Base-by-base conservation (phyloP, 1,284 basidiomycete species). In the Porphyrellus sp. region DNA sequence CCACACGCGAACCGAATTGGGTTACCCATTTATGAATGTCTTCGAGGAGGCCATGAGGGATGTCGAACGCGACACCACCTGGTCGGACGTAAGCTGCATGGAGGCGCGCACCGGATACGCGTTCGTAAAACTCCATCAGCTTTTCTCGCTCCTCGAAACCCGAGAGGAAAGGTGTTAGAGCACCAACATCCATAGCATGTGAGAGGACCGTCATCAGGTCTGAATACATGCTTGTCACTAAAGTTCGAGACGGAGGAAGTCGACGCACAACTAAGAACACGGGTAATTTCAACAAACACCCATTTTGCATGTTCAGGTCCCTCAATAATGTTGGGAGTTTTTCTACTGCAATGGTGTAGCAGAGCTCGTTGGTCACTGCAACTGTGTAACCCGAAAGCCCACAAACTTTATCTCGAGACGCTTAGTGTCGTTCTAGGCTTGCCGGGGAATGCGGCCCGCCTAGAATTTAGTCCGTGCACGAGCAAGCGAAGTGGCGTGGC, bases 131-230 rank as follows among this genome's bases (percentile, higher is more conserved):
- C 73, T 99, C 96, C 96, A 98, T 98, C 60, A 99, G 85, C 79
- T 99, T 98, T 76, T 99, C 96, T 60, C 96, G 93, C 75, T 99
- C 96, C 75, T 99, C 96, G 79, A 99, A 98, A 66, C 95, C 97
- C 95, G 94, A 99, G 35, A 99, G 79, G 87, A 98, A 99, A 43
- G 96, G 97, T 2, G 97, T 99, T 8, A 99, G 81, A 57, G 93
- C 96, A 70, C 96, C 97, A 57, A 99, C 96, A 67, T 97, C 93
- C 91, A 93, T 93, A 49, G 89, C 86, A 75, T 97, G 92, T 25
- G 96, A 93, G 39, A 99, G 82, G 57, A 99, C 83, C 54, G 96
- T 96, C 97, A 99, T 99, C 59, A 98, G 79, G 71, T 98, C 88
- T 89, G 45, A 21, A 54, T 3, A 51, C 31, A 43, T 24, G 20